phyloP scores from a whole-genome alignment of 805 yeast genomes.

The Pichia manshurica region DNA sequence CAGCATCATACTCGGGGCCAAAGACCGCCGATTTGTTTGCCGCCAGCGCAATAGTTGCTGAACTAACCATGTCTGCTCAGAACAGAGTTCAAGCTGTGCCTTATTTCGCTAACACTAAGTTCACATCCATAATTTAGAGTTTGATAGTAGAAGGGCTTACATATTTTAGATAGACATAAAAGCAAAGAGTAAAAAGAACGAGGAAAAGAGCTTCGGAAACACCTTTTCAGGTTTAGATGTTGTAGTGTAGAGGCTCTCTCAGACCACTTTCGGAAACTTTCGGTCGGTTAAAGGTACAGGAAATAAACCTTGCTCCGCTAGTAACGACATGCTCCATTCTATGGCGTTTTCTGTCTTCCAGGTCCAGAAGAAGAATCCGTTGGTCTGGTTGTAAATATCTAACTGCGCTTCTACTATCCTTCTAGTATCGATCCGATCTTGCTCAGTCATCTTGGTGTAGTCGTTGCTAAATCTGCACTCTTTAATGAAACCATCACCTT shows the following conservation, averaged over 20 bases:
- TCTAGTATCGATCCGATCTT: constrained; percentile 41
- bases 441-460: constrained; percentile 37
- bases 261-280: constrained; percentile 58
- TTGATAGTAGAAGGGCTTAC: constrained; percentile 36
- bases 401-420: constrained; percentile 57
- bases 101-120: constrained; percentile 36
- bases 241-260: neutral
- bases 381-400: constrained; percentile 39
- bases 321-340: constrained; percentile 59
- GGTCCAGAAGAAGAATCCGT: constrained; percentile 72
- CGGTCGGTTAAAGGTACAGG: constrained; percentile 64
- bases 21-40: neutral
- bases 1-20: neutral
- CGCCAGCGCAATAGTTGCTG: constrained; percentile 3
- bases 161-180: constrained; percentile 8
- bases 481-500: constrained; percentile 43
- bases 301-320: constrained; percentile 46
- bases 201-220: too few relatives aligned
- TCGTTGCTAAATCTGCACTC: constrained; percentile 38
- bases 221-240: too few relatives aligned
- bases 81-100: constrained; percentile 19
- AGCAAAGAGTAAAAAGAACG: neutral
- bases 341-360: constrained; percentile 60
- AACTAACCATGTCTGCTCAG: constrained; percentile 18
- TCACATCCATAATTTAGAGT: constrained; percentile 32